Conservation (phyloP, 176 grass and related monocot species). For the Puccinellia tenuiflora region DNA sequence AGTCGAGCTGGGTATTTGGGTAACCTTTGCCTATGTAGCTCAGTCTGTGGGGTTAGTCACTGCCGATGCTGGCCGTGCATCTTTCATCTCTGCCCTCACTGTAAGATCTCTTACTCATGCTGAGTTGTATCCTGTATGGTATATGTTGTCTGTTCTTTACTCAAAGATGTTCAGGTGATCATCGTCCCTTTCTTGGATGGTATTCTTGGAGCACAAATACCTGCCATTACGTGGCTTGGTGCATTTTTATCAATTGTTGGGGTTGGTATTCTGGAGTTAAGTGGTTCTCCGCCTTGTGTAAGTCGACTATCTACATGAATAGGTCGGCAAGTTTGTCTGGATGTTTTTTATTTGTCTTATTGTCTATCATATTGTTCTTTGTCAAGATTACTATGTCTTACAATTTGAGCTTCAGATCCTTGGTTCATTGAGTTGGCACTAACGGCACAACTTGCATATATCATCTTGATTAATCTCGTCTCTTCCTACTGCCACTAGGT, state of each 20-base stretch:
- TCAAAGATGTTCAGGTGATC: constrained; percentile 38
- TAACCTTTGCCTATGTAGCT: constrained; percentile 44
- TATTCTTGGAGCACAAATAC: constrained; percentile 43
- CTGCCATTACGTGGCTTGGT: constrained; percentile 42
- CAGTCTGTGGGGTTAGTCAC: constrained; percentile 47
- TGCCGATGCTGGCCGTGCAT: constrained; percentile 43
- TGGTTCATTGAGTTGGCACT: not conserved
- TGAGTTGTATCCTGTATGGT: not conserved
- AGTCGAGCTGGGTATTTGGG: constrained; percentile 50
- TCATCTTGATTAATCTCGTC: not conserved
- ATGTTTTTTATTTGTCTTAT: not conserved
- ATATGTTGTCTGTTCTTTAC: constrained; percentile 19
- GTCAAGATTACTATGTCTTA: not conserved
- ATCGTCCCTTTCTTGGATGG: constrained; percentile 54
- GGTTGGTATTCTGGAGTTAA: constrained; percentile 45
- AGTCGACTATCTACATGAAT: constrained; percentile 29
- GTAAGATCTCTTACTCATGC: constrained; percentile 32
- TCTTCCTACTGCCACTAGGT: constrained; percentile 18
- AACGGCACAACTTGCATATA: not conserved
- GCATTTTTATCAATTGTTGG: constrained; percentile 43
- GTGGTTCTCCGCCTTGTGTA: constrained; percentile 56
- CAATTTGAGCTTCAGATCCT: not conserved
- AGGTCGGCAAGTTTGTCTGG: constrained; percentile 21
- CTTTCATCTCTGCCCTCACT: constrained; percentile 53
- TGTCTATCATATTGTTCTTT: not conserved